phyloP scores from a whole-genome alignment of 2,329 filamentous ascomycete species.

The Emergomyces pasteurianus region DNA sequence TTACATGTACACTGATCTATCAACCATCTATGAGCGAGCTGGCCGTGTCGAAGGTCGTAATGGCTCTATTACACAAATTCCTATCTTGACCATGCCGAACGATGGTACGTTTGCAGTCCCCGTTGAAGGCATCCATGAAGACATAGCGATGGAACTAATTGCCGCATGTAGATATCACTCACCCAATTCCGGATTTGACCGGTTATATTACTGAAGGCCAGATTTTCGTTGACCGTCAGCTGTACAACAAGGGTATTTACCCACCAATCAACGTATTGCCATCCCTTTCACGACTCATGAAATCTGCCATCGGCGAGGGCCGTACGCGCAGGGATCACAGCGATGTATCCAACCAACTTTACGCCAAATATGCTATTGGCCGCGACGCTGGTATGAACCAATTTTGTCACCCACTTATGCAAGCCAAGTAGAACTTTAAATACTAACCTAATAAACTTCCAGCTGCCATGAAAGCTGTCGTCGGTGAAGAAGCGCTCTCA shows the following conservation, averaged over 20 bases:
- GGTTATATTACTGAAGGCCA: slow-evolving; percentile 99
- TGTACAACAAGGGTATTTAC: slow-evolving; percentile 95
- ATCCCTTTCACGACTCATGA: slow-evolving; percentile 98
- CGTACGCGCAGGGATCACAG: slow-evolving; percentile 95
- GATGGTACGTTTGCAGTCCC: slow-evolving; percentile 47
- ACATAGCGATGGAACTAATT: neutral
- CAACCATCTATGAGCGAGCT: slow-evolving; percentile 97
- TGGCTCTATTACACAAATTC: slow-evolving; percentile 97
- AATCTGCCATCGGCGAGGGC: slow-evolving; percentile 95
- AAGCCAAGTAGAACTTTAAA: neutral
- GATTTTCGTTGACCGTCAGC: slow-evolving; percentile 88
- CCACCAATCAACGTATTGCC: slow-evolving; percentile 97
- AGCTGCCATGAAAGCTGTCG: slow-evolving; percentile 97
- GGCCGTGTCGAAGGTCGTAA: slow-evolving; percentile 95
- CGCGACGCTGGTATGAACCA: slow-evolving; percentile 58
- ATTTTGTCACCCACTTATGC: neutral
- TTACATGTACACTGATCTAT: slow-evolving; percentile 99
- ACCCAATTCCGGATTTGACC: slow-evolving; percentile 96
- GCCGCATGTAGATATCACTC: slow-evolving; percentile 63
- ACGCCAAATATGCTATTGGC: slow-evolving; percentile 98
- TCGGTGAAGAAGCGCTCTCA: slow-evolving; percentile 92
- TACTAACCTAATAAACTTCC: slow-evolving; percentile 2
- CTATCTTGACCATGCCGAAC: slow-evolving; percentile 98
- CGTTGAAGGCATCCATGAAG: neutral
- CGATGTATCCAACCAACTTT: slow-evolving; percentile 98